Conservation (phyloP, 2,329 filamentous ascomycete species). For the Didymosphaeria variabile region DNA sequence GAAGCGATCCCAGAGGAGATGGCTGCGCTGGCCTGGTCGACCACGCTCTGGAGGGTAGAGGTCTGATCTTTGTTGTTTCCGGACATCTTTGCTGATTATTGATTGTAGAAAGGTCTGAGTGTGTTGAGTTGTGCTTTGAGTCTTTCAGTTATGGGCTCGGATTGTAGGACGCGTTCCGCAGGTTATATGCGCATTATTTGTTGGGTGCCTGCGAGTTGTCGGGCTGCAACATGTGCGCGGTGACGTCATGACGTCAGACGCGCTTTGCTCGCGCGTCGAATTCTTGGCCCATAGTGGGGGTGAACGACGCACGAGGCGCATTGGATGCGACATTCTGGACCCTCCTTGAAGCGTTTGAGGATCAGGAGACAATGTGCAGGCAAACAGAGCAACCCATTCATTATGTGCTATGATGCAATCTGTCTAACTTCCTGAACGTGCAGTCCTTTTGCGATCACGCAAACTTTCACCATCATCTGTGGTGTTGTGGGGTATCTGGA, state of each 20-base stretch:
- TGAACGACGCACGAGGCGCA: conserved; percentile 18
- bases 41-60: conserved; percentile 77
- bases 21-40: conserved; percentile 73
- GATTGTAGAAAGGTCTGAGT: conserved; percentile 9
- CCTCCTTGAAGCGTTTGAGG: neutral
- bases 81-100: conserved; percentile 54
- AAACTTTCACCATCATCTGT: neutral
- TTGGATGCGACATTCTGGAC: conserved; percentile 5
- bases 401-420: conserved; percentile 21
- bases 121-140: neutral
- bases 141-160: neutral
- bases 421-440: neutral
- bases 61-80: conserved; percentile 62
- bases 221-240: conserved; percentile 3
- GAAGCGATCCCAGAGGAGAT: conserved; percentile 76
- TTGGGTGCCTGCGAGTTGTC: neutral
- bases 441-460: neutral
- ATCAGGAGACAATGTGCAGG: neutral
- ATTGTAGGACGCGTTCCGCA: neutral
- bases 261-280: neutral
- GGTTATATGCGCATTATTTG: conserved; percentile 19
- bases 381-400: neutral
- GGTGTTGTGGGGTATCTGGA: conserved; percentile 5
- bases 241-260: conserved; percentile 20
- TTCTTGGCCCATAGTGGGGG: neutral